Percentiles rank a stretch among this genome's conserved stretches.
Evolutionary conservation across 2,329 filamentous ascomycete species (phyloP).

Genomic region (Colletotrichum tropicale): DNA sequence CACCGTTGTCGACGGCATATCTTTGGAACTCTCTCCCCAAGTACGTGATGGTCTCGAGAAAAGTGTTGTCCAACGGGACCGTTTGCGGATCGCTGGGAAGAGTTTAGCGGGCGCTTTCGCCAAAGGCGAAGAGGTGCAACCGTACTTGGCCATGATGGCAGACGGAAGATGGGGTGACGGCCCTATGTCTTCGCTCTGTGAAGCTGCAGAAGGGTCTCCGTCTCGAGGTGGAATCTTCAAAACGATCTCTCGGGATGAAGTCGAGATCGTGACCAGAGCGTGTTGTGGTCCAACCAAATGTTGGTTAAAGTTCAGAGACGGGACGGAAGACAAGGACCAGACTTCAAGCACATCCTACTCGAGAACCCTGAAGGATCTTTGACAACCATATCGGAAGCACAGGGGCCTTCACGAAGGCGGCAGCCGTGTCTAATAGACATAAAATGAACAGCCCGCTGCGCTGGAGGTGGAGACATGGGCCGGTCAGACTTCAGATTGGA

Average conservation of each 20-base stretch:
- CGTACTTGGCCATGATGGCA: constrained; percentile 20
- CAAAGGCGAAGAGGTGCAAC: background rate
- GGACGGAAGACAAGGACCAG: background rate
- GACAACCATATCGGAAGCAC: constrained; percentile 8
- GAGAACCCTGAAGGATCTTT: background rate
- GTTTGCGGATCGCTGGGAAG: constrained; percentile 49
- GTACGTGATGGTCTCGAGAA: constrained; percentile 62
- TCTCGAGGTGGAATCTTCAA: background rate
- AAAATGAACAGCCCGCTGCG: constrained; percentile 30
- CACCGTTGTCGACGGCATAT: constrained; percentile 66
- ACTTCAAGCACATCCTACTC: background rate
- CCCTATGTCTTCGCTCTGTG: background rate
- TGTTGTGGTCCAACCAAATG: background rate
- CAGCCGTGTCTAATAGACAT: constrained; percentile 29
- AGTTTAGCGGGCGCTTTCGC: constrained; percentile 25
- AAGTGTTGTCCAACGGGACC: constrained; percentile 60
- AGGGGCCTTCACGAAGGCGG: constrained; percentile 20
- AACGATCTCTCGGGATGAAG: background rate
- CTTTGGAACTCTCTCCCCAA: constrained; percentile 71
- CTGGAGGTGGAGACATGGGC: constrained; percentile 31
- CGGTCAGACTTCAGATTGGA: constrained; percentile 33
- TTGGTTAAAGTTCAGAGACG: background rate
- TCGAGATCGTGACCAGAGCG: background rate
- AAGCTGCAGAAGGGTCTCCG: background rate
- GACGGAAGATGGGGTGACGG: background rate